A percentile compares a stretch with the other conserved stretches of the same genome.
These are phyloP conservation scores for Lepidopterella palustris DNA, from an alignment of 495 filamentous ascomycete genomes.

Conservation along the genomic window DNA sequence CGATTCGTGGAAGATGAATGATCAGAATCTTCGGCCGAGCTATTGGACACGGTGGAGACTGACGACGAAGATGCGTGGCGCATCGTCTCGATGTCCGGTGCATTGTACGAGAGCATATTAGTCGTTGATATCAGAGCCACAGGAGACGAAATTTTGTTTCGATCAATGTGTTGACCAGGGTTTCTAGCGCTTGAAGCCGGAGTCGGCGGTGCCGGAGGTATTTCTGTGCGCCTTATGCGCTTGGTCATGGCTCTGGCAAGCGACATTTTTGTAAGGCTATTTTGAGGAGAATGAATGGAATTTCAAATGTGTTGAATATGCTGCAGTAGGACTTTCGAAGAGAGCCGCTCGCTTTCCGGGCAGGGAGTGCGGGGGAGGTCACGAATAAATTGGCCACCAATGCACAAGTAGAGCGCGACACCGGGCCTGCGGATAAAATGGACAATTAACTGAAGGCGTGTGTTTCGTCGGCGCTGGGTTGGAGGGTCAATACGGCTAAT, in stretches of 20 bases:
- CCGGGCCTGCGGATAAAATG: not conserved
- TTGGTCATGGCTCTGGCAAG: constrained; percentile 24
- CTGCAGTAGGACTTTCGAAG: constrained; percentile 24
- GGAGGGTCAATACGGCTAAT: not conserved
- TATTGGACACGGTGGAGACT: constrained; percentile 47
- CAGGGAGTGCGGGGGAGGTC: constrained; percentile 19
- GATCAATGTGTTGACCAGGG: constrained; percentile 22
- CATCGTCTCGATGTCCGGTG: constrained; percentile 58
- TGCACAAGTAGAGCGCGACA: not conserved
- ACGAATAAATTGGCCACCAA: constrained; percentile 24
- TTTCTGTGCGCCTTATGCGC: constrained; percentile 23
- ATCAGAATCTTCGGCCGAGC: constrained; percentile 58
- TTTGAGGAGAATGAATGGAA: constrained; percentile 31
- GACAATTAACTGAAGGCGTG: not conserved
- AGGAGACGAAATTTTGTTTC: constrained; percentile 72
- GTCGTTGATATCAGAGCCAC: constrained; percentile 86
- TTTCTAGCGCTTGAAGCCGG: constrained; percentile 39
- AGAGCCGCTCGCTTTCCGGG: constrained; percentile 6
- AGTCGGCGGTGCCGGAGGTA: constrained; percentile 8
- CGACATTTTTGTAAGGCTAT: constrained; percentile 34
- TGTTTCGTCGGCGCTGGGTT: constrained; percentile 4
- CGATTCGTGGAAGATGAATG: constrained; percentile 24
- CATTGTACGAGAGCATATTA: constrained; percentile 91
- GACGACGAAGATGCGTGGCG: constrained; percentile 44
- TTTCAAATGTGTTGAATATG: constrained; percentile 9